These are phyloP conservation scores for Dactylella cylindrospora DNA, from an alignment of 2,329 filamentous ascomycete genomes.

Conservation along the genomic window DNA sequence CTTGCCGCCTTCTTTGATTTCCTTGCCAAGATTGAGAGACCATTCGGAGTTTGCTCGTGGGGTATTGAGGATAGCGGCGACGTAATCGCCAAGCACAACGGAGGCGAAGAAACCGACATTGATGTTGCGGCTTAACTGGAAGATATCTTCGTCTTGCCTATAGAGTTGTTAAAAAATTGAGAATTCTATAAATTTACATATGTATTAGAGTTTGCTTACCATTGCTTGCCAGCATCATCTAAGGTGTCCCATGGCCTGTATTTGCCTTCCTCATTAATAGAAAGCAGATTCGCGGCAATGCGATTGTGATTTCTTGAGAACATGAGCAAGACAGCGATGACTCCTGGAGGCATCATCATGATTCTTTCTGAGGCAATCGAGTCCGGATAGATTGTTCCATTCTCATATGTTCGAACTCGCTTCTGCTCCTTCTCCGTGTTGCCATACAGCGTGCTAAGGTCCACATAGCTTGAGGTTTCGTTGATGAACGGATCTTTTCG, in stretches of 20 bases:
- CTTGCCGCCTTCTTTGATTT: conserved; percentile 57
- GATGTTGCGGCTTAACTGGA: conserved; percentile 37
- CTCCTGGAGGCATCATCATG: conserved; percentile 67
- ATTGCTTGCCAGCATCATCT: conserved; percentile 51
- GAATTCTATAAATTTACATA: conserved; percentile 20
- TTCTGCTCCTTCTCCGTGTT: conserved; percentile 66
- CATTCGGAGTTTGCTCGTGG: conserved; percentile 55
- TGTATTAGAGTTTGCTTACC: conserved; percentile 49
- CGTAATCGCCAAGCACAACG: conserved; percentile 62
- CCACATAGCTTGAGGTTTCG: conserved; percentile 72
- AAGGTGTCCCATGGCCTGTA: conserved; percentile 54
- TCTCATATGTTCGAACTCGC: conserved; percentile 62
- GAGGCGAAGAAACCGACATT: conserved; percentile 59
- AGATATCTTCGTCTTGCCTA: conserved; percentile 58
- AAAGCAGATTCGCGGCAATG: conserved; percentile 62
- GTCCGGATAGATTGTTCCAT: conserved; percentile 69
- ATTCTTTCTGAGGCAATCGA: conserved; percentile 68
- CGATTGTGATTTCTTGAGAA: conserved; percentile 73
- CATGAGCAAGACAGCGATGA: conserved; percentile 66
- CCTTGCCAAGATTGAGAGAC: conserved; percentile 65
- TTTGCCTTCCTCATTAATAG: conserved; percentile 66
- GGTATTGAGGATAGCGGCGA: conserved; percentile 63
- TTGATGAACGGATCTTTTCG: conserved; percentile 65
- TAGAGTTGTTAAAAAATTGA: conserved; percentile 58
- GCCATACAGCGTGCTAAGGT: conserved; percentile 72